Evolutionary conservation across 495 filamentous ascomycete species (phyloP), one percentile per base, ranked within the genome.

Genomic region (Tuber aestivum): DNA sequence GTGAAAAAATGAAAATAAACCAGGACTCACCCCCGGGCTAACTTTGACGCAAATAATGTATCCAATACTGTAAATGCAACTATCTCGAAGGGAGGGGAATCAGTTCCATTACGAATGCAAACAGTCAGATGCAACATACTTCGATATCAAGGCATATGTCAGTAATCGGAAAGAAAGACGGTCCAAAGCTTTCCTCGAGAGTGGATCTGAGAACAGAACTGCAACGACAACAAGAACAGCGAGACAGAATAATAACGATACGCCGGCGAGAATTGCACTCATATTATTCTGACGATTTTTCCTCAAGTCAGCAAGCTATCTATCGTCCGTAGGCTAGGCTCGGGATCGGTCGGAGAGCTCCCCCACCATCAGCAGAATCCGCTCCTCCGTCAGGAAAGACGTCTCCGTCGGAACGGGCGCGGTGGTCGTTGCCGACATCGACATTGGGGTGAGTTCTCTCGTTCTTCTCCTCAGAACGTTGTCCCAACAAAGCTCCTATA

Each of bases 1-100:
- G 14, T 35, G 56, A 35, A 65, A 68, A 41, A 68, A 69, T 2
- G 44, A 69, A 71, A 61, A 10, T 27, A 12, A 70, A 6, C 37
- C 7, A 61, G 56, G 18, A 65, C 75, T 74, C 50, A 79, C 78
- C 42, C 78, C 78, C 27, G 78, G 78, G 44, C 56, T 16, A 9
- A 75, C 76, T 35, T 79, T 75, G 9, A 78, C 78, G 16, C 76
- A 79, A 38, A 79, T 68, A 7, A 79, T 75, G 70, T 79, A 79
- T 56, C 70, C 78, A 40, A 79, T 69, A 21, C 76, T 78, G 41
- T 79, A 79, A 23, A 75, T 14, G 40, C 78, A 79, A 27, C 78
- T 79, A 68, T 37, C 6, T 35, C 56, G 20, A 65, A 65, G 27
- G 32, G 37, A n/a, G 40, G 14, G 16, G 18, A 14, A 18, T 44